Conservation (phyloP, 2,329 filamentous ascomycete species). For the Fusarium pseudoanthophilum region DNA sequence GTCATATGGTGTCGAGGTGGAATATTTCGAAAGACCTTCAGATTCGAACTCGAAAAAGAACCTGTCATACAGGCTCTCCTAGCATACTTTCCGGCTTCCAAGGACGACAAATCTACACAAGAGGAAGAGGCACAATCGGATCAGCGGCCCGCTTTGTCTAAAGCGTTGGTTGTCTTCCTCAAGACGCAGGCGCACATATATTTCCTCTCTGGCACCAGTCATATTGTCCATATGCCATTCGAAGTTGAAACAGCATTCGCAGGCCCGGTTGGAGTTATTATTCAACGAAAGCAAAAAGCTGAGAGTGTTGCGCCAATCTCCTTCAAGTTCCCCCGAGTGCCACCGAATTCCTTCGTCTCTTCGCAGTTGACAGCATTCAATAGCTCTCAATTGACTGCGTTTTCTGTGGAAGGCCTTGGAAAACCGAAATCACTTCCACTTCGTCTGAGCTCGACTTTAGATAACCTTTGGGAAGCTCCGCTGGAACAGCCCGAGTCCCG, state of each 20-base stretch:
- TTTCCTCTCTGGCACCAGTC: conserved; percentile 86
- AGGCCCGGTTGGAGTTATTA: conserved; percentile 82
- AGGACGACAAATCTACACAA: conserved; percentile 47
- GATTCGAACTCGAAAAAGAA: conserved; percentile 88
- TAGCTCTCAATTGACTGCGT: conserved; percentile 61
- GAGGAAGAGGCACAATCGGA: conserved; percentile 18
- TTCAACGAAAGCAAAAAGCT: conserved; percentile 79
- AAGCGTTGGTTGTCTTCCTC: conserved; percentile 89
- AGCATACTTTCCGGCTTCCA: conserved; percentile 77
- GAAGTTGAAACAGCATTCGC: conserved; percentile 90
- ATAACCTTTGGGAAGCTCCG: conserved; percentile 67
- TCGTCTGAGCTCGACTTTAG: conserved; percentile 64
- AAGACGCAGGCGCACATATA: conserved; percentile 94
- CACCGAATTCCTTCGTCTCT: conserved; percentile 85
- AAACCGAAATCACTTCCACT: conserved; percentile 65
- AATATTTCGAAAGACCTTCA: conserved; percentile 85
- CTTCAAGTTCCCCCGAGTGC: conserved; percentile 69
- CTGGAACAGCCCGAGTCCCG: conserved; percentile 65
- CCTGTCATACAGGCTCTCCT: conserved; percentile 86
- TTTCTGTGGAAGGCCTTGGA: conserved; percentile 67
- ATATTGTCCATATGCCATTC: conserved; percentile 93
- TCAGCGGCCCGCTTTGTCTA: conserved; percentile 54
- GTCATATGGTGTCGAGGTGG: conserved; percentile 92
- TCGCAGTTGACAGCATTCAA: conserved; percentile 69
- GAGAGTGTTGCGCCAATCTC: conserved; percentile 63